Conservation (phyloP, 805 yeast genomes). For the Yarrowia divulgata region DNA sequence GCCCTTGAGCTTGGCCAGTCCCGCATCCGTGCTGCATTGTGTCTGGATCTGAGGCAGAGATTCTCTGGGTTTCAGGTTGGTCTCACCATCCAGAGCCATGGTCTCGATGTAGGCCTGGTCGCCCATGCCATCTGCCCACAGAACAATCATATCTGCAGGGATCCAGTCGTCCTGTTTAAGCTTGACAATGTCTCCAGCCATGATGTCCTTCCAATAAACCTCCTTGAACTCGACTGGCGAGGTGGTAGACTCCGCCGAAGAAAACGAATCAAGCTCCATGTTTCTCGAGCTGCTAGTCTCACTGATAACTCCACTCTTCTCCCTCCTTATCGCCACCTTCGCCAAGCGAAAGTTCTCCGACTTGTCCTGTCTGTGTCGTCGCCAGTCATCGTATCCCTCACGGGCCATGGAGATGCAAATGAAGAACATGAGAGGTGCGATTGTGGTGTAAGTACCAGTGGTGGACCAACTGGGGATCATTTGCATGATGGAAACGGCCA, state of each 20-base stretch:
- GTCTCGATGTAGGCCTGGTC: conserved; percentile 82
- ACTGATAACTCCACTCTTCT: not conserved
- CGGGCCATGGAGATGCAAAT: conserved; percentile 87
- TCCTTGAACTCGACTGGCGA: conserved; percentile 48
- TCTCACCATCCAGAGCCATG: conserved; percentile 98
- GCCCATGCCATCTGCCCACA: conserved; percentile 68
- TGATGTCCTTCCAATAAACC: conserved; percentile 73
- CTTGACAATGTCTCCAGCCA: conserved; percentile 86
- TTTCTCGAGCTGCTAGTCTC: not conserved
- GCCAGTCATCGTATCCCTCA: conserved; percentile 93
- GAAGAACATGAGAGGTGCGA: conserved; percentile 84
- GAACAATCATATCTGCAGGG: conserved; percentile 85
- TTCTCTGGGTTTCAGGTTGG: conserved; percentile 78
- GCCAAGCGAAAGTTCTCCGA: conserved; percentile 74
- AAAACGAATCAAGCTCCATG: conserved; percentile 20
- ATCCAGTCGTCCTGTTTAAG: conserved; percentile 85
- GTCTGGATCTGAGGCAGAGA: conserved; percentile 72
- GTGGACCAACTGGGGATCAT: conserved; percentile 98
- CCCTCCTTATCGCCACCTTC: conserved; percentile 51
- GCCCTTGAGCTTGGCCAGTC: conserved; percentile 52
- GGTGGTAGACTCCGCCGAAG: not conserved
- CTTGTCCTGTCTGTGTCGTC: conserved; percentile 83
- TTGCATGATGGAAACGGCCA: conserved; percentile 89
- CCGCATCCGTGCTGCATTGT: conserved; percentile 57
- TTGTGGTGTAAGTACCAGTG: conserved; percentile 94